phyloP scores from a whole-genome alignment of 306 rosid species.

The Cicer pinnatifidum region DNA sequence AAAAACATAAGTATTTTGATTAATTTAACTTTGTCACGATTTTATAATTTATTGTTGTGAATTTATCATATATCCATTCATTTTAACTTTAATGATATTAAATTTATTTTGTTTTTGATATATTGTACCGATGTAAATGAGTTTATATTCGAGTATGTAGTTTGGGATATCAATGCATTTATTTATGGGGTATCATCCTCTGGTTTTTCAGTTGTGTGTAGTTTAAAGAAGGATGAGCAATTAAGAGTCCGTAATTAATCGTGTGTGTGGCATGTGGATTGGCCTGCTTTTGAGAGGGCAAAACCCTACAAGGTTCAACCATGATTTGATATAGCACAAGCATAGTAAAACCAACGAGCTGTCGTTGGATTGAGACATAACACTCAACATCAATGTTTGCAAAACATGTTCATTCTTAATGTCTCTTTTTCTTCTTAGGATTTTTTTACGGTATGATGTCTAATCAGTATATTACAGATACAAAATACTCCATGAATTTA shows the following conservation, averaged over 20 bases:
- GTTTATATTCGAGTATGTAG: no score
- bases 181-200: not conserved
- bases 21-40: no score
- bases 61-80: no score
- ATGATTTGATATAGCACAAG: constrained; percentile 29
- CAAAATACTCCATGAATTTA: no score
- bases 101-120: no score
- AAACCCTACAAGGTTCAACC: constrained; percentile 47
- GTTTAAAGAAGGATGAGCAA: not conserved
- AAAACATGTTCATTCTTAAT: constrained; percentile 45
- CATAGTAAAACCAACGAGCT: constrained; percentile 29
- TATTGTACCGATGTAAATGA: no score
- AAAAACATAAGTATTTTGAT: no score
- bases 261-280: constrained; percentile 47
- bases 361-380: constrained; percentile 49
- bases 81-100: no score
- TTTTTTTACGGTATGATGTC: no score
- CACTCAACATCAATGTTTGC: constrained; percentile 43
- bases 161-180: not conserved
- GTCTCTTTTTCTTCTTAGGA: not conserved
- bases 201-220: not conserved
- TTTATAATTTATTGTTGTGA: no score
- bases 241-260: not conserved
- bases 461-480: no score
- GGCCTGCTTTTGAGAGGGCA: constrained; percentile 37